phyloP scores from a whole-genome alignment of 257 asterid genomes.

The Scutellaria galericulata region DNA sequence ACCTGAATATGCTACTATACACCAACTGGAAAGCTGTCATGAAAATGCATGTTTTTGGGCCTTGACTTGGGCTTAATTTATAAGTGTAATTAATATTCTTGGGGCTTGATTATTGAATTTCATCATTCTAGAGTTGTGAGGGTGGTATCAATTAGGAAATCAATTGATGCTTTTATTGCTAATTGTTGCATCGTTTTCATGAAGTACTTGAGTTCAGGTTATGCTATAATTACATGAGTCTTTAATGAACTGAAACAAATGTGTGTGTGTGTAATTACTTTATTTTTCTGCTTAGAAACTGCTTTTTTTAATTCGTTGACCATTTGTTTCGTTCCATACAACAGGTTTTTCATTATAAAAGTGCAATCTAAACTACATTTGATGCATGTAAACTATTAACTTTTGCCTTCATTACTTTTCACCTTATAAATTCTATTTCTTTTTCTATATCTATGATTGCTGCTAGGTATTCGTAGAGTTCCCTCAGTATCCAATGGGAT shows the following conservation, averaged over 20 bases:
- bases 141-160: not conserved
- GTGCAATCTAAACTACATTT: constrained; percentile 18
- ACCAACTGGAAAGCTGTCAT: constrained; percentile 11
- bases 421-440: not conserved
- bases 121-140: constrained; percentile 13
- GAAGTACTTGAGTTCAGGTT: not conserved
- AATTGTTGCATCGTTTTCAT: not conserved
- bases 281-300: constrained; percentile 15
- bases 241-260: not conserved
- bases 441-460: constrained; percentile 25
- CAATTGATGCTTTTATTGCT: not conserved
- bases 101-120: constrained; percentile 16
- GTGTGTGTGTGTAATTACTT: not conserved
- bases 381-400: constrained; percentile 4
- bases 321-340: constrained; percentile 17
- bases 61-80: constrained; percentile 18
- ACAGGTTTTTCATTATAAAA: constrained; percentile 19
- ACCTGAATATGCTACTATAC: constrained; percentile 4
- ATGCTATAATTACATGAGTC: constrained; percentile 4
- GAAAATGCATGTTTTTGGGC: constrained; percentile 3
- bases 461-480: constrained; percentile 69
- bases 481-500: constrained; percentile 75
- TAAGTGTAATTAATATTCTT: not conserved
- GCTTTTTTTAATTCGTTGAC: not conserved
- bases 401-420: constrained; percentile 6